Evolutionary conservation across 345 rosid genomes (phyloP).

Genomic region (Murraya paniculata): DNA sequence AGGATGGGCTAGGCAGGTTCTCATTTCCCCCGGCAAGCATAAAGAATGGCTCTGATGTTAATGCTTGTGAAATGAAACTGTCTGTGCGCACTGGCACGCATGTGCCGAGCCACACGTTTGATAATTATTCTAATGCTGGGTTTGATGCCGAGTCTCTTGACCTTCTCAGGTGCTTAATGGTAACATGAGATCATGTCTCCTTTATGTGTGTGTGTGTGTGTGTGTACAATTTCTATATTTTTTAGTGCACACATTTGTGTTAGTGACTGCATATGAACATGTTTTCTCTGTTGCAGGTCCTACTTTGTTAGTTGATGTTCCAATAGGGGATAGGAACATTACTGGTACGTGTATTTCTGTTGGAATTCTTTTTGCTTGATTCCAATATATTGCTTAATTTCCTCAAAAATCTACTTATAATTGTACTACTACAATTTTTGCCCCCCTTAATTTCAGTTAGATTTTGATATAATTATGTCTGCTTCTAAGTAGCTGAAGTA

Average conservation of each 20-base stretch:
- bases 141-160: conserved; percentile 41
- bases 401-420: no score
- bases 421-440: neutral
- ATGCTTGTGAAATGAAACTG: conserved; percentile 33
- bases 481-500: no score
- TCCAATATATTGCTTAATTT: conserved; percentile 16
- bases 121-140: conserved; percentile 43
- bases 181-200: no score
- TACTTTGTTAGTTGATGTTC: no score
- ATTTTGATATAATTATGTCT: neutral
- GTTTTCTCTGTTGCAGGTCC: no score
- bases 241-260: no score
- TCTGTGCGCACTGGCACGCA: conserved; percentile 47
- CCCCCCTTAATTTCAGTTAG: neutral
- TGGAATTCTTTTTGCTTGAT: no score
- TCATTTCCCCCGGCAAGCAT: conserved; percentile 35
- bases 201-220: no score
- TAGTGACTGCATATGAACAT: no score
- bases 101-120: conserved; percentile 42
- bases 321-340: no score
- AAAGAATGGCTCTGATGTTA: conserved; percentile 36
- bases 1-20: conserved; percentile 40
- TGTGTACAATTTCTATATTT: no score
- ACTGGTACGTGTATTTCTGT: no score
- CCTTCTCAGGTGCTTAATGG: conserved; percentile 14